These are phyloP conservation scores for Melampsora americana DNA, from an alignment of 1,284 basidiomycete species.

Conservation along the genomic window DNA sequence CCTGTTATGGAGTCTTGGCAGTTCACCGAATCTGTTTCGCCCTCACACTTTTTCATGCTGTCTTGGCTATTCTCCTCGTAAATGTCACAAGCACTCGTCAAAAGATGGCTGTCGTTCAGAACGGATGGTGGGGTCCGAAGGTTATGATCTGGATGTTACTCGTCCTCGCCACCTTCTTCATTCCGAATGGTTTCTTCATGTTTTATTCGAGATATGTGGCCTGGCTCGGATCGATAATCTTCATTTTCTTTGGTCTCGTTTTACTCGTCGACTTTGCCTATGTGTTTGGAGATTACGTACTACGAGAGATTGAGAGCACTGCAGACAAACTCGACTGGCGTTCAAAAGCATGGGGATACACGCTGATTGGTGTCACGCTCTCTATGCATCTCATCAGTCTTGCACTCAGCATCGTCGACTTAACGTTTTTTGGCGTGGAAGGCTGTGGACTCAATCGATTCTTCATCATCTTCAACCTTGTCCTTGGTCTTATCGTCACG, in stretches of 20 bases:
- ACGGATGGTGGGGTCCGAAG: conserved; percentile 99
- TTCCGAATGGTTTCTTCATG: conserved; percentile 90
- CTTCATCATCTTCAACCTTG: conserved; percentile 92
- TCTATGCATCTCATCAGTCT: conserved; percentile 80
- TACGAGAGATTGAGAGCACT: conserved; percentile 94
- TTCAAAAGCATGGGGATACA: conserved; percentile 92
- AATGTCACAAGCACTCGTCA: conserved; percentile 85
- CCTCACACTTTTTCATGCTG: conserved; percentile 78
- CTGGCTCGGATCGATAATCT: conserved; percentile 83
- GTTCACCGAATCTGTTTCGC: conserved; percentile 98
- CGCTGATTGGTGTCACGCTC: conserved; percentile 88
- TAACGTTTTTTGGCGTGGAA: conserved; percentile 82
- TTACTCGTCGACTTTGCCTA: conserved; percentile 98
- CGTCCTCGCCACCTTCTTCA: conserved; percentile 77
- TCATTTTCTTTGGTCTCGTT: conserved; percentile 91
- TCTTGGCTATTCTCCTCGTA: conserved; percentile 74
- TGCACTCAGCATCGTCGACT: conserved; percentile 79
- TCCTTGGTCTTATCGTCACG: conserved; percentile 75
- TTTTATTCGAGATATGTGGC: conserved; percentile 63
- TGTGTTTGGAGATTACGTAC: conserved; percentile 71
- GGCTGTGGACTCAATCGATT: conserved; percentile 87
- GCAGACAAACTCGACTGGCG: conserved; percentile 63
- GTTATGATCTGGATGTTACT: conserved; percentile 78
- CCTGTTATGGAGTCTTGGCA: conserved; percentile 96
- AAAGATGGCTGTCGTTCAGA: conserved; percentile 90